Percentiles rank a stretch among this genome's conserved stretches.
These are phyloP conservation scores for Phanerochaete sordida DNA, from an alignment of 768 basidiomycete species.

Conservation along the genomic window DNA sequence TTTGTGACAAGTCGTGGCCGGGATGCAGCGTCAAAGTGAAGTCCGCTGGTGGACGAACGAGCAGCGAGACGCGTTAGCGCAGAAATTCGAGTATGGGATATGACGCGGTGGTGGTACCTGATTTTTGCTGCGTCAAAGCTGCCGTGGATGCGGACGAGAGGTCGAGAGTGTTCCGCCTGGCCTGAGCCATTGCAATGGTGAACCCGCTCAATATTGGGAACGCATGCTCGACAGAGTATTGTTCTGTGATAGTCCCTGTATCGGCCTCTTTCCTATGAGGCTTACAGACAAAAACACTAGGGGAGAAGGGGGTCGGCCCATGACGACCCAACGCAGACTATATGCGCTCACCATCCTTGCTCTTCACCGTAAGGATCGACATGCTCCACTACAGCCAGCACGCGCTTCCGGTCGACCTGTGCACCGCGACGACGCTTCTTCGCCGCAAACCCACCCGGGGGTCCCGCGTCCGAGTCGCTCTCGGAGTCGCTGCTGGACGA, in stretches of 20 bases:
- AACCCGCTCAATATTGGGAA: conserved; percentile 58
- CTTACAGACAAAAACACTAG: conserved; percentile 49
- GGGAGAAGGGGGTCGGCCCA: not conserved
- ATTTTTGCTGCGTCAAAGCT: conserved; percentile 30
- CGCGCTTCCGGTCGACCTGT: not conserved
- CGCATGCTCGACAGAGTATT: conserved; percentile 45
- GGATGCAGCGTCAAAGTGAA: conserved; percentile 52
- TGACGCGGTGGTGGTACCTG: conserved; percentile 41
- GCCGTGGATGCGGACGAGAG: conserved; percentile 24
- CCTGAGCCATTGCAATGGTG: conserved; percentile 55
- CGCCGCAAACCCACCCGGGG: not conserved
- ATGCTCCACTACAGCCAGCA: conserved; percentile 11
- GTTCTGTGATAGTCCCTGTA: conserved; percentile 37
- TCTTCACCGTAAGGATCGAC: conserved; percentile 11
- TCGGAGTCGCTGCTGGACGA: not conserved
- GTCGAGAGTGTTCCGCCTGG: conserved; percentile 37
- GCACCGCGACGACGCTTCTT: not conserved
- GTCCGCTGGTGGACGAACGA: conserved; percentile 29
- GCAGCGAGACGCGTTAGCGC: not conserved
- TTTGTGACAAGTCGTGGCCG: conserved; percentile 31
- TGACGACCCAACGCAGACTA: not conserved
- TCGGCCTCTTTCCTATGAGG: conserved; percentile 22
- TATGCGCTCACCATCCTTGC: conserved; percentile 14
- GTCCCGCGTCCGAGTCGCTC: not conserved
- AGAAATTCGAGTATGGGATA: too few species aligned